Evolutionary conservation across 495 filamentous ascomycete species (phyloP).

Genomic region (Patellaria atrata): DNA sequence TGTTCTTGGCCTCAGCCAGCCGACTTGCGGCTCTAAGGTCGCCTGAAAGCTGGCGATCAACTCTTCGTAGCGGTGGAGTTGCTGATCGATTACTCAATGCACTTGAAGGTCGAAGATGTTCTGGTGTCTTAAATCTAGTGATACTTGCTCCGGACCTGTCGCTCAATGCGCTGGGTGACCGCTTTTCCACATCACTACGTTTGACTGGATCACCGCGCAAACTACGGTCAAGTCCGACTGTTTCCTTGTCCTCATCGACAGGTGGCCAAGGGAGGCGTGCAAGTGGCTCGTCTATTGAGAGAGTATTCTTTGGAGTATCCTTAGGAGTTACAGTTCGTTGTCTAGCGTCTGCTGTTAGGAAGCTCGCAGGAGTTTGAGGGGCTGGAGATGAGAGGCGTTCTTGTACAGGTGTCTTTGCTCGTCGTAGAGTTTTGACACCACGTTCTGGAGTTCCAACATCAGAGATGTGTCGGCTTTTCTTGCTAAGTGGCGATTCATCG

Average conservation of each 20-base stretch:
- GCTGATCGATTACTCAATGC: constrained; percentile 38
- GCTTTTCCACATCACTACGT: constrained; percentile 20
- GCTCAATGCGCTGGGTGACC: constrained; percentile 29
- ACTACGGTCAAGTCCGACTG: constrained; percentile 22
- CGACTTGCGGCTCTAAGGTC: constrained; percentile 61
- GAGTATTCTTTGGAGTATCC: constrained; percentile 17
- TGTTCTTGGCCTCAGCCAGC: constrained; percentile 20
- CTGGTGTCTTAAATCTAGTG: constrained; percentile 35
- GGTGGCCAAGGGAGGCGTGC: constrained; percentile 37
- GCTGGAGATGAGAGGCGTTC: constrained; percentile 21
- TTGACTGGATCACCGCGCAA: constrained; percentile 18
- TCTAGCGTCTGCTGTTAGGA: neutral
- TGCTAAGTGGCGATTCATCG: constrained; percentile 24
- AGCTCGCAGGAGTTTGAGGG: constrained; percentile 7
- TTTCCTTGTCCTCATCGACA: constrained; percentile 28
- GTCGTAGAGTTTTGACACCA: constrained; percentile 22
- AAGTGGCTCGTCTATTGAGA: constrained; percentile 40
- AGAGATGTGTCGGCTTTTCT: constrained; percentile 24
- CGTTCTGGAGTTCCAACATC: constrained; percentile 25
- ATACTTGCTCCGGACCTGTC: constrained; percentile 37
- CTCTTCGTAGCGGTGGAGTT: constrained; percentile 56
- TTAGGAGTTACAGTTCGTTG: neutral
- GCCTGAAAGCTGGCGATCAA: constrained; percentile 60
- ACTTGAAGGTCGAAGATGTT: constrained; percentile 44
- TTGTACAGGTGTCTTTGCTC: constrained; percentile 16